phyloP scores from a whole-genome alignment of 2,329 filamentous ascomycete genomes.

The Colletotrichum tropicale region DNA sequence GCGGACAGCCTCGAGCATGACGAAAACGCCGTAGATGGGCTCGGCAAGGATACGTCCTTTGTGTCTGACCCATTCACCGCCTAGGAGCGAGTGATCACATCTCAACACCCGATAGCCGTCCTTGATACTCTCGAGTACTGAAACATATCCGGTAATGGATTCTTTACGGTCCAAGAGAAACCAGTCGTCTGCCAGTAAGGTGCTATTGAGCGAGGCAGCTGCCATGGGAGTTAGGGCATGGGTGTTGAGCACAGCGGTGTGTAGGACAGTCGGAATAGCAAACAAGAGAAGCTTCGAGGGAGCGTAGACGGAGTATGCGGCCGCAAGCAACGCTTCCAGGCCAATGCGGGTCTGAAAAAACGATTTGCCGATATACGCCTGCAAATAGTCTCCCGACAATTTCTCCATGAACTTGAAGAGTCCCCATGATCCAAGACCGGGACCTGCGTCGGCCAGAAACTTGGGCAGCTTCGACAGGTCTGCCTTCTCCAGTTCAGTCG shows the following conservation, averaged over 20 bases:
- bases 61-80: slow-evolving; percentile 82
- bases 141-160: slow-evolving; percentile 90
- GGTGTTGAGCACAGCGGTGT: slow-evolving; percentile 74
- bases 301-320: slow-evolving; percentile 67
- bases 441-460: slow-evolving; percentile 65
- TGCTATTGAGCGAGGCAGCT: slow-evolving; percentile 67
- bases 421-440: slow-evolving; percentile 70
- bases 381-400: slow-evolving; percentile 42
- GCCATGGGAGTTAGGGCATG: slow-evolving; percentile 70
- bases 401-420: slow-evolving; percentile 62
- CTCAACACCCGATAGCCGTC: slow-evolving; percentile 81
- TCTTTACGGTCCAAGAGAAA: slow-evolving; percentile 81
- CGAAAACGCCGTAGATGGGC: slow-evolving; percentile 95
- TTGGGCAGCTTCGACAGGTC: slow-evolving; percentile 60
- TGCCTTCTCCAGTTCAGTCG: slow-evolving; percentile 67
- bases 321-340: slow-evolving; percentile 71
- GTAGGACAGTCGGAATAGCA: slow-evolving; percentile 74
- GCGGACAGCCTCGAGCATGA: slow-evolving; percentile 90
- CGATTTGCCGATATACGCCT: slow-evolving; percentile 62
- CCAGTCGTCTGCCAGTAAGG: slow-evolving; percentile 70
- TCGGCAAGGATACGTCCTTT: slow-evolving; percentile 67
- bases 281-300: slow-evolving; percentile 73
- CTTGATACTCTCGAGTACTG: slow-evolving; percentile 78
- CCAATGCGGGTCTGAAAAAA: slow-evolving; percentile 73
- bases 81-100: slow-evolving; percentile 92